Evolutionary conservation across 495 filamentous ascomycete species (phyloP).

Genomic region (Xylaria cubensis): DNA sequence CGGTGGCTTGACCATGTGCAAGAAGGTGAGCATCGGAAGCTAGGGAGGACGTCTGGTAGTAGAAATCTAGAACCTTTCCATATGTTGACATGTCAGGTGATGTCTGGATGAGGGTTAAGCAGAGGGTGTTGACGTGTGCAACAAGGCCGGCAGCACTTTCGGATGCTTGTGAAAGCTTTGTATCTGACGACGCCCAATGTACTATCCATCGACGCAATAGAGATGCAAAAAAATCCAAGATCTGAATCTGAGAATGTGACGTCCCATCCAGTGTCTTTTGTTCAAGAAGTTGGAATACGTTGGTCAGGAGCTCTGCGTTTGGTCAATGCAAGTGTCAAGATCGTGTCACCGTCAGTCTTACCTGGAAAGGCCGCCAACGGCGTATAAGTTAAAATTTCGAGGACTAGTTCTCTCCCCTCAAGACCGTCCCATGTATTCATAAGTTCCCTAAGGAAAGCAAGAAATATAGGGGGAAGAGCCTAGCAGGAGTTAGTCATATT

Average conservation of each 20-base stretch:
- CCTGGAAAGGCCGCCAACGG: slow-evolving; percentile 66
- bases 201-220: slow-evolving; percentile 74
- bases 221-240: slow-evolving; percentile 74
- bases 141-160: slow-evolving; percentile 56
- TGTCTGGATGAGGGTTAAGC: slow-evolving; percentile 65
- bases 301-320: slow-evolving; percentile 56
- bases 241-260: slow-evolving; percentile 54
- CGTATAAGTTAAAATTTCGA: slow-evolving; percentile 69
- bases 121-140: slow-evolving; percentile 66
- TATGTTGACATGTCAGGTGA: slow-evolving; percentile 45
- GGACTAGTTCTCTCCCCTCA: slow-evolving; percentile 62
- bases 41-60: slow-evolving; percentile 63
- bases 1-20: slow-evolving; percentile 40
- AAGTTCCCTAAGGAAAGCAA: slow-evolving; percentile 68
- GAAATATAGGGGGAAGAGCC: slow-evolving; percentile 65
- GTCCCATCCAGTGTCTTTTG: slow-evolving; percentile 59
- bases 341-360: slow-evolving; percentile 34
- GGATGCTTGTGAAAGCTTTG: slow-evolving; percentile 35
- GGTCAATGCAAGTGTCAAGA: slow-evolving; percentile 28
- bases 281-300: slow-evolving; percentile 66
- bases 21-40: slow-evolving; percentile 58
- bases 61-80: slow-evolving; percentile 71
- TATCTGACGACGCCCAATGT: slow-evolving; percentile 41
- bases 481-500: slow-evolving; percentile 44
- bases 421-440: slow-evolving; percentile 73